Base-by-base conservation (phyloP, 1,284 basidiomycete species). In the Cystodermella granulosa region DNA sequence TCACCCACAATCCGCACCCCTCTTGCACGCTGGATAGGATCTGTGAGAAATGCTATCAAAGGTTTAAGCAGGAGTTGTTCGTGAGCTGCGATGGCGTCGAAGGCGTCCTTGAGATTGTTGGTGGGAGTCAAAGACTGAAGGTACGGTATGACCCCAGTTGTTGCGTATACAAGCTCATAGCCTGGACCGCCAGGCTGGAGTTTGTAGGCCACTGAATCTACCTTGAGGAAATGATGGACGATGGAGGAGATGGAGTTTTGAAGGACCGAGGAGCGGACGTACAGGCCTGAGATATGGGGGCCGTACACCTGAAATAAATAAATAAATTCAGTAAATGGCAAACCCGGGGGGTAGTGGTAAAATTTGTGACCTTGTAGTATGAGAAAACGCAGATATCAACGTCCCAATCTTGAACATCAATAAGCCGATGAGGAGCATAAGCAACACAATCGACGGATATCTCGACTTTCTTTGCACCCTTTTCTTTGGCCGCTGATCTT, bases 401-500 rank as follows among this genome's bases (percentile, higher is more conserved):
- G 45, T 86, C 84, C 87, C 85, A 88, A 38, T 73, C 79, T 50
- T 73, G 75, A 4, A 87, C 85, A 53, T 85, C 78, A 17, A 89
- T 77, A 41, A 68, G 64, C 7, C 84, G 70, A 57, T 90, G 86
- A 1, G 87, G 86, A 4, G 85, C 84, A 54, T 84, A 89, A 3
- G 86, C 85, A 1, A 90, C 87, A 50, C 84, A 87, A 56, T 90
- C 87, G 2, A 89, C 73, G 1, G 73, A 76, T 35, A 86, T 67
- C 61, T 86, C 76, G 37, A 87, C 60, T 61, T 84, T 82, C 42
- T 60, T 58, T n/a, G 74, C 73, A n/a, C 83, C 80, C 28, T 75
- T 65, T 22, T 73, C 69, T 28, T 65, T 66, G 1, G 81, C 82
- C 14, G 71, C 65, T 7, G 66, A 67, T 11, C 83, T 63, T 11